Evolutionary conservation across 495 filamentous ascomycete species (phyloP), one percentile per base, ranked within the genome.

Genomic region (Xylaria curta): DNA sequence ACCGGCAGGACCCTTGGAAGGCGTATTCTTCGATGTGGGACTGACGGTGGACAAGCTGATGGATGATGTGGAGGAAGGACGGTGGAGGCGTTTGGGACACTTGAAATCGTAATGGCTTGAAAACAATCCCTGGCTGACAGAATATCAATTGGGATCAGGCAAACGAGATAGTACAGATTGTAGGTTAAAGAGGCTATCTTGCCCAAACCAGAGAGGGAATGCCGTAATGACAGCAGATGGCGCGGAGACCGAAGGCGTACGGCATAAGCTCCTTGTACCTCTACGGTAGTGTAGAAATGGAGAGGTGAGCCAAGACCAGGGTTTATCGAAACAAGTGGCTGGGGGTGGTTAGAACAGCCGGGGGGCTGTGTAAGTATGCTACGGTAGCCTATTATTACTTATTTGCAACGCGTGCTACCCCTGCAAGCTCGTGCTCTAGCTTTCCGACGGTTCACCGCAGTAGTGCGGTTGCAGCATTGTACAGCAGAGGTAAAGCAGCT

Each of bases 281-380:
- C 2, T 42, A 38, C 15, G 28, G 28, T 54, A 21, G 46, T 49
- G 46, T n/a, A 28, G 56, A 36, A 38, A 36, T n/a, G 58, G 4
- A 60, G 33, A 60, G 3, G 33, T 7, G 15, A 38, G 56, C 56
- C 31, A 33, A 7, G 56, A 9, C 58, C 58, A 38, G 58, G 58
- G 58, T 60, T 38, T 44, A 62, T 53, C 19, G 31, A 66, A 64
- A 53, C 46, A 38, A 28, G 63, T 66, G 63, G 65, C 65, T 67
- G 65, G 65, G 64, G 28, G 33, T 46, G 19, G 46, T 49, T 19
- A 8, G 46, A 53, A 66, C 17, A 21, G n/a, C 19, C 17, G 49
- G 33, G 26, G 36, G 38, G 36, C 10, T 44, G 60, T 44, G 51
- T n/a, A 26, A 6, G 59, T 26, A 15, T 42, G 59, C 19, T 40